Percentiles rank a stretch among this genome's conserved stretches.
phyloP scores from a whole-genome alignment of 2,329 filamentous ascomycete genomes.

The Arthrobotrys entomopaga region DNA sequence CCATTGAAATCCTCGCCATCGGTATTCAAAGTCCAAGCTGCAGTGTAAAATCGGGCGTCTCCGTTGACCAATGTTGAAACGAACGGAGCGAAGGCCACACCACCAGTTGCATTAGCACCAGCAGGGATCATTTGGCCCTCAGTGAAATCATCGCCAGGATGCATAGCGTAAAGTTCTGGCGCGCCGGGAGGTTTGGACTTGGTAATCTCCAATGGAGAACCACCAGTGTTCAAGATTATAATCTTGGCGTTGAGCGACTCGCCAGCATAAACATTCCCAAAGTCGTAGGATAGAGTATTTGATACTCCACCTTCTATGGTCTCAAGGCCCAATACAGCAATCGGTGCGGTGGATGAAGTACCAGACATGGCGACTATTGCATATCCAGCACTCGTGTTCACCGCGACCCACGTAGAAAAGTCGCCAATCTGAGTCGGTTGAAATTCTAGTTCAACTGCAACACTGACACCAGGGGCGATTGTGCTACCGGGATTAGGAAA shows the following conservation, averaged over 20 bases:
- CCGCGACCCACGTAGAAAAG: constrained; percentile 56
- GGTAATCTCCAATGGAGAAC: constrained; percentile 61
- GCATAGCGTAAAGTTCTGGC: constrained; percentile 60
- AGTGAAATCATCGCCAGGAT: constrained; percentile 60
- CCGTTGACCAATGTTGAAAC: constrained; percentile 21
- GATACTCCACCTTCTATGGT: constrained; percentile 61
- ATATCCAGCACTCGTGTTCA: constrained; percentile 45
- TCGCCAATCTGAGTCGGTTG: constrained; percentile 60
- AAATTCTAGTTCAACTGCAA: constrained; percentile 62
- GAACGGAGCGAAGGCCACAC: constrained; percentile 60
- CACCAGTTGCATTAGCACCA: constrained; percentile 60
- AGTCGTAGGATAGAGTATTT: constrained; percentile 58
- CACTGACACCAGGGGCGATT: constrained; percentile 60
- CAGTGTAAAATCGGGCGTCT: constrained; percentile 58
- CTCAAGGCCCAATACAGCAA: constrained; percentile 61
- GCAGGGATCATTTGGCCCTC: constrained; percentile 60
- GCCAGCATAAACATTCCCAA: constrained; percentile 59
- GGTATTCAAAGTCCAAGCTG: constrained; percentile 63
- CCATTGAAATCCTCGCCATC: constrained; percentile 63
- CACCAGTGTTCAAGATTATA: constrained; percentile 62
- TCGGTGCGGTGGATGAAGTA: constrained; percentile 61
- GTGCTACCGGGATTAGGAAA: constrained; percentile 61
- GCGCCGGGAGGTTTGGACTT: constrained; percentile 62
- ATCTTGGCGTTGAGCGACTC: constrained; percentile 25
- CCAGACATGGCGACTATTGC: constrained; percentile 56